Evolutionary conservation across 1,284 basidiomycete species (phyloP).

Genomic region (Cutaneotrichosporon cyanovorans): DNA sequence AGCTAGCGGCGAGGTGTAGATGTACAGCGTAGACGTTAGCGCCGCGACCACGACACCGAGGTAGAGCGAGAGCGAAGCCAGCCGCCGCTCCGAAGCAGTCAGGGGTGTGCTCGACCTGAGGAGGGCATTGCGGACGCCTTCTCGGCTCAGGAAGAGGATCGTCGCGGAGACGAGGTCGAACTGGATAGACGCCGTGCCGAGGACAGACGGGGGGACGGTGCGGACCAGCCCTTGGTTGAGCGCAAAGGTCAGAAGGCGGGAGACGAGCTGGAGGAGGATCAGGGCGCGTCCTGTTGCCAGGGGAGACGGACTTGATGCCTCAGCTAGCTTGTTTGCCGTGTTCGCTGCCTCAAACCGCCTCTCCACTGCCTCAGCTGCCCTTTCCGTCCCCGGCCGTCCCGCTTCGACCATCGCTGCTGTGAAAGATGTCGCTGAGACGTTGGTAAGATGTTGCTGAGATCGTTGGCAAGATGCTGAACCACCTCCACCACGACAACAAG

Average conservation of each 20-base stretch:
- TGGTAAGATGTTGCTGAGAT: too few relatives aligned
- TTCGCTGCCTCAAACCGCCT: too few relatives aligned
- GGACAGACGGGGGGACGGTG: constrained; percentile 73
- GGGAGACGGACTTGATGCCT: background rate
- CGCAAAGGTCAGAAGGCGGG: constrained; percentile 73
- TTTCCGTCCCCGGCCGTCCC: too few relatives aligned
- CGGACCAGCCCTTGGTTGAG: constrained; percentile 80
- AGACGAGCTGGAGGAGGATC: constrained; percentile 75
- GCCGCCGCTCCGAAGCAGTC: background rate
- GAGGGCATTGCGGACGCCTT: constrained; percentile 79
- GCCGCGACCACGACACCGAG: constrained; percentile 57
- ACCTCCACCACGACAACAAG: background rate
- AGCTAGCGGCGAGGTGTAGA: constrained; percentile 49
- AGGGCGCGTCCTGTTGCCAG: constrained; percentile 56
- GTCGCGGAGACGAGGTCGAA: constrained; percentile 80
- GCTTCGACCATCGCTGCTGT: too few relatives aligned
- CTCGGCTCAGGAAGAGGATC: constrained; percentile 82
- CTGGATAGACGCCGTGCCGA: constrained; percentile 77
- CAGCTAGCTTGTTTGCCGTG: too few relatives aligned
- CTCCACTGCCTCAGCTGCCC: too few relatives aligned
- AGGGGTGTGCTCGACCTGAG: constrained; percentile 40
- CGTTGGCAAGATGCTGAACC: background rate
- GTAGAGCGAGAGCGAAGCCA: constrained; percentile 53
- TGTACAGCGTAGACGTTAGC: constrained; percentile 51
- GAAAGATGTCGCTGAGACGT: too few relatives aligned